Percentiles rank a stretch among this genome's conserved stretches.
Conservation (phyloP, 2,329 filamentous ascomycete species). For the Bipolaris oryzae region DNA sequence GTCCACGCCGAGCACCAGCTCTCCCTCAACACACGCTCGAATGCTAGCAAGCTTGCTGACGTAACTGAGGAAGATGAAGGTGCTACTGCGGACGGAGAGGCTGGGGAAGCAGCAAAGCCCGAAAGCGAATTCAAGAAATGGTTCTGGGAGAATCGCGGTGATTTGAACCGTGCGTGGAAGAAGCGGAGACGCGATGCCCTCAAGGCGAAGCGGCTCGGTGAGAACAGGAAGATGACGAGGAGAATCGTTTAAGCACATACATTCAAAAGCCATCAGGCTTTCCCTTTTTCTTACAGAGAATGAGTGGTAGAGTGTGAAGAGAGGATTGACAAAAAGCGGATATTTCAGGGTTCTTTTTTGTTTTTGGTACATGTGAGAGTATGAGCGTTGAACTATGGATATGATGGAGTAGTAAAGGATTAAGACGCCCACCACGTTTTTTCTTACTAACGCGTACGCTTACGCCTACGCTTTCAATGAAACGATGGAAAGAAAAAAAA, state of each 20-base stretch:
- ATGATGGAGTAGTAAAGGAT: background rate
- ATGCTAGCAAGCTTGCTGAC: conserved; percentile 28
- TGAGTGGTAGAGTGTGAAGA: too few relatives aligned
- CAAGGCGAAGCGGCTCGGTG: conserved; percentile 65
- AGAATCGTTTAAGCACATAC: background rate
- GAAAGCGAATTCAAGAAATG: conserved; percentile 67
- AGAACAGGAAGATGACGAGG: conserved; percentile 58
- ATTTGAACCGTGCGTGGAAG: conserved; percentile 58
- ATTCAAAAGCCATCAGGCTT: background rate
- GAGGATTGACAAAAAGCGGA: background rate
- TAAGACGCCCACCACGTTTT: too few relatives aligned
- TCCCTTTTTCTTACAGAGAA: background rate
- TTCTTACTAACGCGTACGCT: too few relatives aligned
- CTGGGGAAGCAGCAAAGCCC: conserved; percentile 38
- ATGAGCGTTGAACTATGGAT: too few relatives aligned
- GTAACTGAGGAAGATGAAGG: conserved; percentile 35
- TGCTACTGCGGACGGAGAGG: conserved; percentile 8
- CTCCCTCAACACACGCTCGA: conserved; percentile 40
- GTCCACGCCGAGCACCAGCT: conserved; percentile 32
- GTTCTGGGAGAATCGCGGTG: conserved; percentile 62
- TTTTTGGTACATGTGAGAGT: background rate
- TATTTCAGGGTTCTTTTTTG: too few relatives aligned
- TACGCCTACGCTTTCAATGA: too few relatives aligned
- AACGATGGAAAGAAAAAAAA: background rate
- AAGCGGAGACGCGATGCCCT: conserved; percentile 63